Base-by-base conservation (phyloP, 169 alveolate genomes). In the Besnoitia besnoiti region DNA sequence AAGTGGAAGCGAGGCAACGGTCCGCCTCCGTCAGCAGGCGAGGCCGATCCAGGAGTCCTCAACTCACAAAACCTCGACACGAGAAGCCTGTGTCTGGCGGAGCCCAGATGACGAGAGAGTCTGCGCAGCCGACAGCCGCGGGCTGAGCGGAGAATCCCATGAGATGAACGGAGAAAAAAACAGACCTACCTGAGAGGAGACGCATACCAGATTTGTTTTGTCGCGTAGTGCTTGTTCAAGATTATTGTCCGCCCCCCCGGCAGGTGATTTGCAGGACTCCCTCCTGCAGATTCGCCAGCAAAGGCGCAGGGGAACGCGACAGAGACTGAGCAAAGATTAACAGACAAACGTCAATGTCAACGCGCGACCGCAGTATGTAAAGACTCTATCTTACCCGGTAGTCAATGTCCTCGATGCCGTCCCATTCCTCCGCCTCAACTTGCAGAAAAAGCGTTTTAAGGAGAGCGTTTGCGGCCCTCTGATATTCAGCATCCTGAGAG, bases 221-320 rank as follows among this genome's bases (percentile, higher is more conserved):
- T 89, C 46, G 79, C 92, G 76, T 89, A 89, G 67, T 89, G 92
- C 87, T 89, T 89, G 73, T 89, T 89, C 8, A 89, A 39, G 30
- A 89, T 76, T 44, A 89, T 16, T 0, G 87, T 89, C 51, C 24
- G 35, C 10, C 92, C 92, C 92, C 82, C 24, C 49, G 47, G 24
- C 87, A 89, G 39, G 50, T 82, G 7, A 89, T 39, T 33, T 89
- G 59, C 87, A 89, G 37, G 5, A 89, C 92, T 0, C 92, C 92
- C 46, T 89, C 92, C 92, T 89, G 87, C 12, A 12, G 46, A 73
- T 16, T 0, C 55, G 55, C 5, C 24, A 49, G 55, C 55, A 5
- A 5, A 49, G 55, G 5, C 55, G 55, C 55, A 14, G 14, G 55
- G 73, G 27, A 0, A 7, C 16, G 30, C 33, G 73, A 21, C 10